Conservation (phyloP, 2,329 filamentous ascomycete genomes). For the Paramyrothecium roridum region DNA sequence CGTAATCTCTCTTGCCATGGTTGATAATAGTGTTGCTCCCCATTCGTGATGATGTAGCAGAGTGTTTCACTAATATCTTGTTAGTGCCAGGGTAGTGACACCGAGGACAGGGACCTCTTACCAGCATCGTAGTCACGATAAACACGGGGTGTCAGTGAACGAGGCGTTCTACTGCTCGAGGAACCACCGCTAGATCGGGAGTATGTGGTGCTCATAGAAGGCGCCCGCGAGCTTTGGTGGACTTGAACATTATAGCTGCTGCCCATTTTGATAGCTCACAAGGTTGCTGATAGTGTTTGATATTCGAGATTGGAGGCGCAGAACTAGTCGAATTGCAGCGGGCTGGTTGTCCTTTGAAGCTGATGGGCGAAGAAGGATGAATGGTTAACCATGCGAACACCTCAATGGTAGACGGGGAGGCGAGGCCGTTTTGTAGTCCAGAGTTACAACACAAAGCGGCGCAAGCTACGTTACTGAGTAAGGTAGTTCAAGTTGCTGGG, state of each 20-base stretch:
- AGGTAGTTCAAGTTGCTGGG: neutral
- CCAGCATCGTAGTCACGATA: slow-evolving; percentile 28
- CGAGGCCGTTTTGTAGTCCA: neutral
- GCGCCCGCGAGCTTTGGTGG: slow-evolving; percentile 25
- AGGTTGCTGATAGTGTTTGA: no score
- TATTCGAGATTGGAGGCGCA: no score
- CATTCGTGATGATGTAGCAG: slow-evolving; percentile 15
- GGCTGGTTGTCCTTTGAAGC: no score
- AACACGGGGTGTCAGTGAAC: slow-evolving; percentile 21
- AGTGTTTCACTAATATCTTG: slow-evolving; percentile 17
- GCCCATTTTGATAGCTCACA: slow-evolving; percentile 14
- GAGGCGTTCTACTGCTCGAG: slow-evolving; percentile 17
- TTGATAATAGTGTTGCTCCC: slow-evolving; percentile 26
- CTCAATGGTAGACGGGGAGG: neutral
- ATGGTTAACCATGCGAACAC: neutral
- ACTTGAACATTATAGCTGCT: slow-evolving; percentile 24
- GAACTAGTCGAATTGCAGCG: no score
- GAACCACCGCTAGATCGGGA: slow-evolving; percentile 23
- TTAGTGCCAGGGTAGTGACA: no score
- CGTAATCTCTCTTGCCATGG: slow-evolving; percentile 24
- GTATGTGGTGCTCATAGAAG: slow-evolving; percentile 19
- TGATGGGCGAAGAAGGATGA: no score
- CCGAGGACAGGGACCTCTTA: slow-evolving; percentile 12
- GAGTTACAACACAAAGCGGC: no score
- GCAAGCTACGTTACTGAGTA: no score